Conservation (phyloP, 345 rosid species). For the Fremontodendron californicum region DNA sequence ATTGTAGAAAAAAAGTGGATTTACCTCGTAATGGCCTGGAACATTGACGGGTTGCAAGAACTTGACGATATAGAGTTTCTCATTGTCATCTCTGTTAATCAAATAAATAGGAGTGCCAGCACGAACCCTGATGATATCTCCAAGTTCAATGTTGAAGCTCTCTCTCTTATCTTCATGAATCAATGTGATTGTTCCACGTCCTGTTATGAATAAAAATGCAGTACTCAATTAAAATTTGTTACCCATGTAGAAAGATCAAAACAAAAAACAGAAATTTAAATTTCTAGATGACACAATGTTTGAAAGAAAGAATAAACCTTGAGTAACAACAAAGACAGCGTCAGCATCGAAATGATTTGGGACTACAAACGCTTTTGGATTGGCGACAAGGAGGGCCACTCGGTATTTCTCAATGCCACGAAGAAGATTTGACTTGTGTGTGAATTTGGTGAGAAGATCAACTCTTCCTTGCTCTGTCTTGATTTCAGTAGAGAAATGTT, state of each 20-base stretch:
- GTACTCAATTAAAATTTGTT: background rate
- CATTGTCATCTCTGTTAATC: slow-evolving; percentile 33
- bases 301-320: slow-evolving; percentile 22
- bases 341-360: slow-evolving; percentile 48
- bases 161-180: slow-evolving; percentile 29
- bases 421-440: slow-evolving; percentile 38
- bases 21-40: slow-evolving; percentile 34
- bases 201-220: slow-evolving; percentile 16
- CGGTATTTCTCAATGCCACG: slow-evolving; percentile 39
- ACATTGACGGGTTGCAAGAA: slow-evolving; percentile 37
- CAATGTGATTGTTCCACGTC: slow-evolving; percentile 36
- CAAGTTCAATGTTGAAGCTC: slow-evolving; percentile 31
- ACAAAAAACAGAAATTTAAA: too few species aligned
- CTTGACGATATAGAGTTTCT: slow-evolving; percentile 32
- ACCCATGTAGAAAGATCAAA: background rate
- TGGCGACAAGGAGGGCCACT: slow-evolving; percentile 24
- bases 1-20: background rate
- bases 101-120: slow-evolving; percentile 40
- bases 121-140: slow-evolving; percentile 31
- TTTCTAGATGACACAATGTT: background rate
- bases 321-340: slow-evolving; percentile 27
- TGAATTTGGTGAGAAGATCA: slow-evolving; percentile 31
- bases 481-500: slow-evolving; percentile 19
- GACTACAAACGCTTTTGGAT: slow-evolving; percentile 32
- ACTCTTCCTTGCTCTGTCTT: slow-evolving; percentile 35